These are phyloP conservation scores for Colletotrichum sublineola DNA, from an alignment of 2,329 filamentous ascomycete genomes.

Conservation along the genomic window DNA sequence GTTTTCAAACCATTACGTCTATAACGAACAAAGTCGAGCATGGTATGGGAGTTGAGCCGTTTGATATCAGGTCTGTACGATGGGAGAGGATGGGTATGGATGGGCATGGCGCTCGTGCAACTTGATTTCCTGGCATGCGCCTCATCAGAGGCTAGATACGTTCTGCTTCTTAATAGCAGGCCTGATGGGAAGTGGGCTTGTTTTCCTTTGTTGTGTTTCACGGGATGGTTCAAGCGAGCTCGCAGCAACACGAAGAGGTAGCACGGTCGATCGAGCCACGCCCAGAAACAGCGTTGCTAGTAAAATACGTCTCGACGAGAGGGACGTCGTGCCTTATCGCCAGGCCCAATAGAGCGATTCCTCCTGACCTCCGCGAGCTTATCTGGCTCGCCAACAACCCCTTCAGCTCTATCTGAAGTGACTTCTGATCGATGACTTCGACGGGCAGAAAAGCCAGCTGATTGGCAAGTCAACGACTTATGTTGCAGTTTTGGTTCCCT, in stretches of 20 bases:
- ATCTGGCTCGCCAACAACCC: conserved; percentile 13
- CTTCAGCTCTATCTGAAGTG: conserved; percentile 17
- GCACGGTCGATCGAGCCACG: conserved; percentile 24
- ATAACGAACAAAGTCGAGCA: conserved; percentile 43
- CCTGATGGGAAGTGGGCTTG: conserved; percentile 27
- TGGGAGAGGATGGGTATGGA: conserved; percentile 28
- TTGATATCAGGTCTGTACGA: conserved; percentile 43
- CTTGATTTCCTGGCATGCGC: conserved; percentile 32
- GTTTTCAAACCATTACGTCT: conserved; percentile 40
- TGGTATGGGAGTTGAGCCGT: conserved; percentile 43
- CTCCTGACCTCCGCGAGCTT: conserved; percentile 23
- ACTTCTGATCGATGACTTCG: conserved; percentile 16
- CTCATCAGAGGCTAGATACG: conserved; percentile 20
- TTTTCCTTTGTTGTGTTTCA: conserved; percentile 24
- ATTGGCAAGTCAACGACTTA: not conserved
- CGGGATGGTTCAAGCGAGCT: conserved; percentile 24
- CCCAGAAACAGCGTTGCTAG: conserved; percentile 32
- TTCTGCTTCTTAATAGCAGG: conserved; percentile 28
- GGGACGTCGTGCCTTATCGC: conserved; percentile 36
- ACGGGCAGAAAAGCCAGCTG: not conserved
- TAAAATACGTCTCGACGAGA: conserved; percentile 32
- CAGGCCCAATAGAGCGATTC: conserved; percentile 43
- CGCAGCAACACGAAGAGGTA: conserved; percentile 42
- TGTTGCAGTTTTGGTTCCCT: not conserved
- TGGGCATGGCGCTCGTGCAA: conserved; percentile 40